Evolutionary conservation across 1,284 basidiomycete genomes (phyloP), one percentile per base, ranked within the genome.

Genomic region (Wolfiporia cocos): DNA sequence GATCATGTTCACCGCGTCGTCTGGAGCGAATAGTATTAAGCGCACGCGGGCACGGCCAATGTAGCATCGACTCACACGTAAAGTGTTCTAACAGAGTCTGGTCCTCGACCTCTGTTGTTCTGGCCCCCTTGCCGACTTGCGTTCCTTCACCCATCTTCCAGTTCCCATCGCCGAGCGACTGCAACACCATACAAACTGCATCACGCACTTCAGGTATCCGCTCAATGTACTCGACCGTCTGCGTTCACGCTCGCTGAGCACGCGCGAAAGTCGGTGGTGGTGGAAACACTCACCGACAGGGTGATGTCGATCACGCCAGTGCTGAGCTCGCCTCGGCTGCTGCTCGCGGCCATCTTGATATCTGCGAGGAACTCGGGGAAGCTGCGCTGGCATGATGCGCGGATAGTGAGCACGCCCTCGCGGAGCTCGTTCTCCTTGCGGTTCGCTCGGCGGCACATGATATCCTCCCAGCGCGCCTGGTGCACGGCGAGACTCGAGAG

Each of bases 131-230:
- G 3, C 73, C 74, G 2, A 81, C 75, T 49, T 73, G 71, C 21
- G 82, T 70, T 2, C 86, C 86, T 48, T 87, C 85, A 3, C 87
- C 86, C 86, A 90, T 89, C 62, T 78, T 86, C 86, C 87, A 90
- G 50, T 90, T 90, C 3, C 86, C 86, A 47, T 90, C 86, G 1
- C 86, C 86, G 1, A 90, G 71, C 1, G 76, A 74, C 33, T 77
- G 57, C 28, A 90, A 64, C 0, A 80, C 77, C 2, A 82, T 67
- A 1, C 73, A 73, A 10, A 79, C 83, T 0, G 81, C 84, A 22
- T 68, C 70, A 41, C 76, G 71, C 3, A 89, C 81, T 32, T 81
- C 74, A 1, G 84, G 81, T 4, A 90, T 62, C 37, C 74, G 68
- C 39, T 81, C 74, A 47, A 90, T 57, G 53, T 86, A 90, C 35